Evolutionary conservation across 371 early-diverging fungal genomes (phyloP), one percentile per base, ranked within the genome.

Genomic region (Parasitella parasitica): DNA sequence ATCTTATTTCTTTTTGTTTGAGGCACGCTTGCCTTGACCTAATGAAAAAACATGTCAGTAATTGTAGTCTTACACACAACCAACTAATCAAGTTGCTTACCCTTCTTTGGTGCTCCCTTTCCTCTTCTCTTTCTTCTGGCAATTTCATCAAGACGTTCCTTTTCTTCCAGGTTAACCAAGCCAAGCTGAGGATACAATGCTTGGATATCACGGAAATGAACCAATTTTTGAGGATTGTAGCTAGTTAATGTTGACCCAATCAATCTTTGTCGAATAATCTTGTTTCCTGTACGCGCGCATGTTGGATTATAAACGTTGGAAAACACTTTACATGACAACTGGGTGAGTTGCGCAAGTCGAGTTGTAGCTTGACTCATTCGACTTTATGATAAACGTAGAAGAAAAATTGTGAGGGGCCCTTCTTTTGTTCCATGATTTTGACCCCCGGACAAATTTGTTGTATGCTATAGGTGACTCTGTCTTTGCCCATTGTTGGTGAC

Each of bases 51-150:
- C 55, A 12, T 38, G 43, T n/a, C n/a, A n/a, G n/a, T n/a, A n/a
- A n/a, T n/a, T n/a, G n/a, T n/a, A n/a, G n/a, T n/a, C n/a, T n/a
- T n/a, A n/a, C n/a, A n/a, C 20, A 51, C 2, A 37, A 24, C 13
- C 15, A 34, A 0, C 22, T 9, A 20, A 43, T 9, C 11, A 43
- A 43, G 8, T 20, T 3, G 6, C 43, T 73, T 84, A 80, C 91
- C 91, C 73, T 92, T 92, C 87, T 88, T 88, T 34, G 91, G 91
- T 27, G 91, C 86, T 27, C 92, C 91, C 83, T 92, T 92, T 63
- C 91, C 91, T 54, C 92, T 82, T 63, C 85, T 81, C 78, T 82
- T 90, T 72, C 84, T 77, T 73, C 80, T 78, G 3, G 88, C 85
- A 62, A 89, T 78, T 59, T 84, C 88, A 37, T 90, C 89, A 37